Conservation (phyloP, 805 yeast genomes). For the Hanseniaspora thailandica region DNA sequence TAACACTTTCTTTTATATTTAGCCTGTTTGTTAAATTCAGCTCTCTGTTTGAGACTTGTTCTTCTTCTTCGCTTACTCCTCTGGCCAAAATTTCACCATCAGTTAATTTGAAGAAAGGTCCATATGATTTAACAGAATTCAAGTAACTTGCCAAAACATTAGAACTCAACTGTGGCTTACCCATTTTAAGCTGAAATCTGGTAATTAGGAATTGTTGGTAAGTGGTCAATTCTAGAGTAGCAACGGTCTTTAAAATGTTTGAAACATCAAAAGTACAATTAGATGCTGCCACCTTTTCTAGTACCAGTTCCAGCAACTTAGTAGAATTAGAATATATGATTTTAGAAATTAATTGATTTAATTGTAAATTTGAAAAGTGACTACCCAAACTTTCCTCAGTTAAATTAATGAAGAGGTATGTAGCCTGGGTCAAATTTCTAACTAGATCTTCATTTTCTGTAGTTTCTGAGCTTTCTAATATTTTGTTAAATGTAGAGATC, state of each 20-base stretch:
- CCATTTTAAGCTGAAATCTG: not conserved
- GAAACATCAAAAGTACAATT: not conserved
- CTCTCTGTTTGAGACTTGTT: not conserved
- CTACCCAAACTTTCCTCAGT: slow-evolving; percentile 12
- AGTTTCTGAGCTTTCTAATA: slow-evolving; percentile 32
- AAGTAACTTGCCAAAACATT: not conserved
- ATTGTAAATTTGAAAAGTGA: slow-evolving; percentile 10
- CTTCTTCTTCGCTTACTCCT: slow-evolving; percentile 2
- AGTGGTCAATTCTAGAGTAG: not conserved
- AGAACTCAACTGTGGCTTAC: not conserved
- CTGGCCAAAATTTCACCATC: not conserved
- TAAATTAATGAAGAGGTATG: slow-evolving; percentile 22
- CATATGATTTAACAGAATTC: not conserved
- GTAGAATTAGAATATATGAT: slow-evolving; percentile 18
- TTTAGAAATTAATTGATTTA: not conserved
- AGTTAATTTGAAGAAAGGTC: not conserved
- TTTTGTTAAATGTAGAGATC: slow-evolving; percentile 28
- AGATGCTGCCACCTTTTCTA: slow-evolving; percentile 3
- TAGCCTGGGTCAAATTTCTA: slow-evolving; percentile 21
- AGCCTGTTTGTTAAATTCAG: not conserved
- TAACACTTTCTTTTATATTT: not conserved
- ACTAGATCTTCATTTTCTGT: slow-evolving; percentile 26
- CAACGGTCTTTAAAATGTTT: no score
- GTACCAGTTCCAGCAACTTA: slow-evolving; percentile 17
- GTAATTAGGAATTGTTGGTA: not conserved